Base-by-base conservation (phyloP, 192 early-diverging fungal genomes). In the Mortierella antarctica region DNA sequence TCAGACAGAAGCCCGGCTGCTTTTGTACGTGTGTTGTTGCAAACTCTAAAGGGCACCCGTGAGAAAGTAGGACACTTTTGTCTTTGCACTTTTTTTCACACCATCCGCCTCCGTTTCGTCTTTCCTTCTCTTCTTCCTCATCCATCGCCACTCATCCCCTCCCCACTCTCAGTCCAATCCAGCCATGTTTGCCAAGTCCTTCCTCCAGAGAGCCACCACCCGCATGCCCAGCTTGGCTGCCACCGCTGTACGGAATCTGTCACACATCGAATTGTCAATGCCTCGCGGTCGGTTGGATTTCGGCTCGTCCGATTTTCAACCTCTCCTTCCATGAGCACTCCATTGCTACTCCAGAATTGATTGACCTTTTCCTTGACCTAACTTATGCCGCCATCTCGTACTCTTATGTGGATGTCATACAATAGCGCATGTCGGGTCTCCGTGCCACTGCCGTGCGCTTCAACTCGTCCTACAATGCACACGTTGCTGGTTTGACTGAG, bases 401-500 rank as follows among this genome's bases (percentile, higher is more conserved):
- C 18, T 63, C 20, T 63, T 31, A 23, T 42, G 12, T 47, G 12
- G 9, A 46, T 10, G 4, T 45, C 14, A 21, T 40, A 23, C 5
- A 13, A 41, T 71, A 79, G 76, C 76, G 76, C 64, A 53, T 54
- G 61, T 62, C 56, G 9, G 76, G 68, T 18, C 5, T 79, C 52
- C 67, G 68, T 39, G 64, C 69, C 45, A 57, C 61, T 4, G 56
- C 76, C 39, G 76, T 71, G 52, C 76, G 76, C 6, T 67, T 13
- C 58, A 48, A 62, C 69, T 71, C 76, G 20, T 76, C 93, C 2
- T 96, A 97, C 86, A 94, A 95, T 57, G 62, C 74, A 21, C 84
- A 91, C 41, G 88, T 95, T 14, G 93, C 94, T 15, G 94, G 94
- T 23, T 87, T 97, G 57, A 89, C 91, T 4, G 80, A 83, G 8